phyloP scores from a whole-genome alignment of 495 filamentous ascomycete species.

The Evernia prunastri region DNA sequence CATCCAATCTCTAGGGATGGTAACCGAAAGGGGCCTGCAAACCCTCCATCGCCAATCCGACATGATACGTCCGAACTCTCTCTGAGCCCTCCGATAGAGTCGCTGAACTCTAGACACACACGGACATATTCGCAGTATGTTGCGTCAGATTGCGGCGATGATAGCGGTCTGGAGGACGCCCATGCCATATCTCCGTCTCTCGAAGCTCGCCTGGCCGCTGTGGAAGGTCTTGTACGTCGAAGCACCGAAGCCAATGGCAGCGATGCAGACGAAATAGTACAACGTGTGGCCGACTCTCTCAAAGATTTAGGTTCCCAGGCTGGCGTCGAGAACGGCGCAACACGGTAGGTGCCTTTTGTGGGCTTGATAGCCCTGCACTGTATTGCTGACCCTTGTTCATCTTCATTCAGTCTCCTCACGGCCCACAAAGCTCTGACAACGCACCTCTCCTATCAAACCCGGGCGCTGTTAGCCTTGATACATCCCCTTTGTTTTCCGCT shows the following conservation, averaged over 20 bases:
- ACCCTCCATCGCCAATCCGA: not conserved
- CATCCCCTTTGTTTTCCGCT: slow-evolving; percentile 53
- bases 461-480: slow-evolving; percentile 70
- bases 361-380: slow-evolving; percentile 27
- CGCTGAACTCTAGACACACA: slow-evolving; percentile 30
- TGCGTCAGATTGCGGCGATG: slow-evolving; percentile 54
- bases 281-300: slow-evolving; percentile 64
- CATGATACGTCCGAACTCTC: not conserved
- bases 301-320: slow-evolving; percentile 77
- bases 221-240: slow-evolving; percentile 66
- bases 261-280: slow-evolving; percentile 59
- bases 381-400: slow-evolving; percentile 19
- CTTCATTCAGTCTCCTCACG: slow-evolving; percentile 62
- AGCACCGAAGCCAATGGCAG: slow-evolving; percentile 68
- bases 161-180: slow-evolving; percentile 64
- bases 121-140: slow-evolving; percentile 49
- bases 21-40: not conserved
- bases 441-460: slow-evolving; percentile 78
- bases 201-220: slow-evolving; percentile 67
- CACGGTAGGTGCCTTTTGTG: slow-evolving; percentile 46
- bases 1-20: not conserved
- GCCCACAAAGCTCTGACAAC: slow-evolving; percentile 79
- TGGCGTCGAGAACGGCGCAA: slow-evolving; percentile 69
- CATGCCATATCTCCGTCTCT: slow-evolving; percentile 65
- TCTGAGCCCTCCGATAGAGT: slow-evolving; percentile 13